Base-by-base conservation (phyloP, 805 yeast species). In the Maudiozyma turicensis region DNA sequence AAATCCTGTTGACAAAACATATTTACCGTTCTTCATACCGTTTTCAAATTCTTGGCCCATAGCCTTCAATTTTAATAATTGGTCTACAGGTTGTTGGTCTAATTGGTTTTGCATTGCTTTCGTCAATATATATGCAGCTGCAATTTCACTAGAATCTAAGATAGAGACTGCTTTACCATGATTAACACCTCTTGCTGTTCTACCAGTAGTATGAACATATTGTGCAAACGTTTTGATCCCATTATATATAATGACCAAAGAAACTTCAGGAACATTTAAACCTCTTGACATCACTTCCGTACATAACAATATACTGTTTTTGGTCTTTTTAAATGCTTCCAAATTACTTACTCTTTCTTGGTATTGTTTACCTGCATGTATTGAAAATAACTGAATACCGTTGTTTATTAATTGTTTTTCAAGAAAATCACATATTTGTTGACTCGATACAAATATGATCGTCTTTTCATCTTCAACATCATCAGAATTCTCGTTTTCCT, bases 271-370 rank as follows among this genome's bases (percentile, higher is more conserved):
- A n/a, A 93, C 96, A 66, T 93, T 97, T 28, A 93, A 70, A 0
- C 99, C 99, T 53, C 99, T 74, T 0, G 99, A 96, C 2, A 97
- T 88, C 29, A 93, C 85, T 2, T 96, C 93, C 0, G 99, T 93
- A 7, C 97, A 96, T 30, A 93, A 78, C 45, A 93, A 69, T 1
- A 89, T 78, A 20, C 71, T 63, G 48, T 80, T 77, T 3, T 80
- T 68, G 11, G 87, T 84, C 6, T 64, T 70, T 49, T 77, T 75
- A 65, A 91, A 93, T 46, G 80, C 86, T 11, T 74, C 71, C 39
- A 93, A 76, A 2, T 90, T 87, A 26, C 76, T 68, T 43, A 84
- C 84, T 48, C 99, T 72, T 60, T 91, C 97, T 33, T 76, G 69
- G 58, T 90, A 95, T 44, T 86, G 90, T 58, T 87, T 84, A 1